Percentiles rank a stretch among this genome's conserved stretches.
These are phyloP conservation scores for Marasmius oreades DNA, from an alignment of 1,284 basidiomycete species.

Conservation along the genomic window DNA sequence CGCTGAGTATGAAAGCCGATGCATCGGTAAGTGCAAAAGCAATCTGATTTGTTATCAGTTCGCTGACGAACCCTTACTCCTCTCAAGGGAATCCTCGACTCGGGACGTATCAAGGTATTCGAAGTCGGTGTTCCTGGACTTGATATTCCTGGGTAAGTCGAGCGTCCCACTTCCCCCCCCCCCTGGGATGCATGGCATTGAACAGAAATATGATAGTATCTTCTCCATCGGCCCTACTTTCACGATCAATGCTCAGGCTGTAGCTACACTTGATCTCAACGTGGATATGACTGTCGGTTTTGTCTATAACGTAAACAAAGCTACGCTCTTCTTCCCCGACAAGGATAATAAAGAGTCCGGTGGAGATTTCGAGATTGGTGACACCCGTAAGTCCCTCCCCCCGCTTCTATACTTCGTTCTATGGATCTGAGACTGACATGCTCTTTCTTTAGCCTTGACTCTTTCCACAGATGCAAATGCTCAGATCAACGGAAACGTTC, in stretches of 20 bases:
- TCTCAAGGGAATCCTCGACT: slow-evolving; percentile 30
- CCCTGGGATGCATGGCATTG: not conserved
- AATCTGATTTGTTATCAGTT: not conserved
- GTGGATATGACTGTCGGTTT: slow-evolving; percentile 34
- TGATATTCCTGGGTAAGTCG: slow-evolving; percentile 25
- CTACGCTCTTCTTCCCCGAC: slow-evolving; percentile 25
- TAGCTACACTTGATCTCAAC: slow-evolving; percentile 34
- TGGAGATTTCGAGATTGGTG: slow-evolving; percentile 21
- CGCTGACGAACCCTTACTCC: slow-evolving; percentile 1
- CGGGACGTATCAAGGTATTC: slow-evolving; percentile 25
- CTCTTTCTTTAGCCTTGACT: slow-evolving; percentile 4
- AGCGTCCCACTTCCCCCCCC: not conserved
- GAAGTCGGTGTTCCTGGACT: slow-evolving; percentile 27
- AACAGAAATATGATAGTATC: slow-evolving; percentile 23
- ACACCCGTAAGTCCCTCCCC: slow-evolving; percentile 32
- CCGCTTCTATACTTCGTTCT: not conserved
- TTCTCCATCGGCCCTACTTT: slow-evolving; percentile 37
- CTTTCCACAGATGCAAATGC: slow-evolving; percentile 38
- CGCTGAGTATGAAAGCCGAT: slow-evolving; percentile 30
- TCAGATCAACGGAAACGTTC: slow-evolving; percentile 35
- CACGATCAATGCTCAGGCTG: slow-evolving; percentile 31
- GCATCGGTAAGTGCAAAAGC: slow-evolving; percentile 26
- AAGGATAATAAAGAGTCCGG: slow-evolving; percentile 23
- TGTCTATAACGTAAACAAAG: slow-evolving; percentile 32
- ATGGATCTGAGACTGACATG: slow-evolving; percentile 5